These are phyloP conservation scores for Stipa capillata DNA, from an alignment of 176 grass and related monocot species.

Conservation along the genomic window DNA sequence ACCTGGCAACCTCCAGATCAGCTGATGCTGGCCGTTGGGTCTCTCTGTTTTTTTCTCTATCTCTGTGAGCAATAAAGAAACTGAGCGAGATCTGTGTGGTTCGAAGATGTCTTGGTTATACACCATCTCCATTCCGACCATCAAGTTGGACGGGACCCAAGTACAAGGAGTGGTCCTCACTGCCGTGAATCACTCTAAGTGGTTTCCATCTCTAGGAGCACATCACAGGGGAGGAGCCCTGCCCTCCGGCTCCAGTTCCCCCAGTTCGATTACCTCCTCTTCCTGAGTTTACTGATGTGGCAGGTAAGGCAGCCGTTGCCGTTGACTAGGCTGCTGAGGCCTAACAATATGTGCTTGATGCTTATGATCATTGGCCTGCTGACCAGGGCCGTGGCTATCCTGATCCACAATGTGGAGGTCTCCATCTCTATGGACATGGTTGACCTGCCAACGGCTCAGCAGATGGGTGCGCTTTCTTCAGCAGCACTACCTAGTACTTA, in stretches of 20 bases:
- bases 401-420: not conserved
- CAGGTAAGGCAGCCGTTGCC: not conserved
- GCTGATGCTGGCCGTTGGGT: too few relatives aligned
- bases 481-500: not conserved
- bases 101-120: too few relatives aligned
- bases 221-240: not conserved
- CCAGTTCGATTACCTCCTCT: not conserved
- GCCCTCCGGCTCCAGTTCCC: not conserved
- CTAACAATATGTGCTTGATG: not conserved
- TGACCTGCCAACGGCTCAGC: not conserved
- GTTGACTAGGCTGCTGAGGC: not conserved
- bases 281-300: not conserved
- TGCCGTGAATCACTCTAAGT: not conserved
- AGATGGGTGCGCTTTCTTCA: not conserved
- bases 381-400: not conserved
- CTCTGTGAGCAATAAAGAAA: too few relatives aligned
- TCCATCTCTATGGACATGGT: not conserved
- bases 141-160: not conserved
- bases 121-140: too few relatives aligned
- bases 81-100: too few relatives aligned
- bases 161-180: not conserved
- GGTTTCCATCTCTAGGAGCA: not conserved
- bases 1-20: too few relatives aligned
- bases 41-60: too few relatives aligned
- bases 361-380: not conserved